Base-by-base conservation (phyloP, 1,284 basidiomycete genomes). In the Mycosarcoma maydis region DNA sequence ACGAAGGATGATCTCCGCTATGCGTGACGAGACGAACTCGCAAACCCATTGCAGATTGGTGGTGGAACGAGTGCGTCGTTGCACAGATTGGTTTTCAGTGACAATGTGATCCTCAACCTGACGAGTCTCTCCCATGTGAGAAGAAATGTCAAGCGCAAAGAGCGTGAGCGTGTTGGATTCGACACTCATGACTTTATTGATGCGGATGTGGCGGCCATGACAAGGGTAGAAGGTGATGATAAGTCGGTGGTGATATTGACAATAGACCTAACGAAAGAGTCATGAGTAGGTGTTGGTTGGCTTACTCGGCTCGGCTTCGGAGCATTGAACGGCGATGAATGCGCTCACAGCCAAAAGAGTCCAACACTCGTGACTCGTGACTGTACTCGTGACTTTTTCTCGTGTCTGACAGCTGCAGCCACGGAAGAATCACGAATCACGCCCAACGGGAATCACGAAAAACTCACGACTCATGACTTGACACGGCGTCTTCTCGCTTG, bases 1-100 rank as follows among this genome's bases (percentile, higher is more conserved):
- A 69, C 90, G 88, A 78, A 89, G 92, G 60, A 96, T 92, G 89
- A 93, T 92, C 71, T 93, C 91, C 80, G 94, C 92, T 33, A 93
- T 87, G 82, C 92, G 92, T 55, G 92, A 86, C 76, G 90, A 92
- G 19, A 93, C 89, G 75, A 89, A 94, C 76, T 93, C 91, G 51
- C 94, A 85, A 0, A 87, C 86, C 87, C 90, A 91, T 77, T 92
- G 86, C 23, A 97, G 85, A 77, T 91, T 89, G 11, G 90, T 70
- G 22, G 60, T 75, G 23, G 39, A 39, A 23, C 73, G 60, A 37
- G 54, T 91, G 83, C 38, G 87, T 85, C 42, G 89, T 85, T 52
- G 42, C 20, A 66, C 34, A 13, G 51, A 43, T 26, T 52, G 47
- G 10, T 27, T 53, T 4, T 51, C 41, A n/a, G 48, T 55, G 41